Conservation (phyloP, 1,284 basidiomycete genomes). For the Boletellus dicymbophilus region DNA sequence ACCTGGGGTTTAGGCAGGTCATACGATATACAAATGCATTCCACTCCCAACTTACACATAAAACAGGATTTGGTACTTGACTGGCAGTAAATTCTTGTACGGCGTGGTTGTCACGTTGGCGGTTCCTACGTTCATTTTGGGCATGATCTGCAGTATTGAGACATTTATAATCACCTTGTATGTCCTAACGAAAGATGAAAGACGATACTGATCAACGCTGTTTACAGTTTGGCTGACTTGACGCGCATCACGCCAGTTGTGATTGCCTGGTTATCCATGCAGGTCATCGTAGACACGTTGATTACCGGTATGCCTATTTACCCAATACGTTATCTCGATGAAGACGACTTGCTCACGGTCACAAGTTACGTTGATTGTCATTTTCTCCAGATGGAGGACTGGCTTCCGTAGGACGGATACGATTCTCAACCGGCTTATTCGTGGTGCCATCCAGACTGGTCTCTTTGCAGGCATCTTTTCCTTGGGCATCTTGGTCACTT, state of each 20-base stretch:
- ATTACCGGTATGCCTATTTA: slow-evolving; percentile 38
- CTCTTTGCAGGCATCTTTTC: slow-evolving; percentile 47
- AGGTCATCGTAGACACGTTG: slow-evolving; percentile 39
- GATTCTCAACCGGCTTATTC: slow-evolving; percentile 46
- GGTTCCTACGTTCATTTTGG: slow-evolving; percentile 38
- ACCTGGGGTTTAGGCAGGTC: slow-evolving; percentile 14
- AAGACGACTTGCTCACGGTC: neutral
- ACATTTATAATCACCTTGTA: slow-evolving; percentile 41
- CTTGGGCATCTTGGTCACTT: slow-evolving; percentile 42
- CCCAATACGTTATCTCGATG: too few species aligned
- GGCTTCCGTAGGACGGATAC: slow-evolving; percentile 46
- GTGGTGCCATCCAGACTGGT: slow-evolving; percentile 47
- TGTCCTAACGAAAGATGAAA: slow-evolving; percentile 11
- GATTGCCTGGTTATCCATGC: slow-evolving; percentile 41
- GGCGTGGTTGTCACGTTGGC: slow-evolving; percentile 36
- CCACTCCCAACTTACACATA: neutral
- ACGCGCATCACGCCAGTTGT: slow-evolving; percentile 30
- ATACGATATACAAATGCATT: neutral
- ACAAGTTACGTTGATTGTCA: slow-evolving; percentile 33
- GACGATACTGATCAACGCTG: neutral
- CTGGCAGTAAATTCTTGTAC: slow-evolving; percentile 35
- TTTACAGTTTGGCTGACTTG: slow-evolving; percentile 30
- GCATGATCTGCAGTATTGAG: slow-evolving; percentile 37
- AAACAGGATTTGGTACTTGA: slow-evolving; percentile 32
- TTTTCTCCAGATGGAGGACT: slow-evolving; percentile 42